A percentile compares a stretch with the other conserved stretches of the same genome.
Evolutionary conservation across 2,329 filamentous ascomycete genomes (phyloP).

Genomic region (Pseudogymnoascus sp.): DNA sequence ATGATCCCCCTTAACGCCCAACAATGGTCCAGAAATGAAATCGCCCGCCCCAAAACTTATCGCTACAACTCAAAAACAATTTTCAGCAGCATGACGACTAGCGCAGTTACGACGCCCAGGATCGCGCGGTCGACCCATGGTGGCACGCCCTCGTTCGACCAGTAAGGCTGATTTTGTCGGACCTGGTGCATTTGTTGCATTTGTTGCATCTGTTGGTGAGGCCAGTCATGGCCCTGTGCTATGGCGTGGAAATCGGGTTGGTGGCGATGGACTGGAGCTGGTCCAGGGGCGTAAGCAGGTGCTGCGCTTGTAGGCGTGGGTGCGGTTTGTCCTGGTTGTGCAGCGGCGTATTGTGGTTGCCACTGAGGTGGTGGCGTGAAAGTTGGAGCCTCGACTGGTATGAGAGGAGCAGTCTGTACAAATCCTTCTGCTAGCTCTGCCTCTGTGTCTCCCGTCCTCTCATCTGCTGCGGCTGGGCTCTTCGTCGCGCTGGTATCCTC

Average conservation of each 20-base stretch:
- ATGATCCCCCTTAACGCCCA: not conserved
- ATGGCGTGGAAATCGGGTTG: not conserved
- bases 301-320: slow-evolving; percentile 27
- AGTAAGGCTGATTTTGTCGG: not conserved
- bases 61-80: slow-evolving; percentile 26
- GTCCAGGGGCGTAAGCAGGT: not conserved
- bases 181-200: not conserved
- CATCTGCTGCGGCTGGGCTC: not conserved
- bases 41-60: not conserved
- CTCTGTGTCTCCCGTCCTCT: slow-evolving; percentile 29
- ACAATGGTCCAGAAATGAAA: not conserved
- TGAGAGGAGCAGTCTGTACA: slow-evolving; percentile 38
- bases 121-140: slow-evolving; percentile 79
- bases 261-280: not conserved
- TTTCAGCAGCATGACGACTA: slow-evolving; percentile 61
- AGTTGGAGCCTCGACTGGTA: slow-evolving; percentile 13
- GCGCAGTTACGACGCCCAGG: slow-evolving; percentile 57
- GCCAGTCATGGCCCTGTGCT: not conserved
- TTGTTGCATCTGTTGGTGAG: not conserved
- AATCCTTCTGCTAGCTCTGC: slow-evolving; percentile 49
- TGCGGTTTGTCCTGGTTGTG: slow-evolving; percentile 26
- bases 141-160: slow-evolving; percentile 45
- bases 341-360: slow-evolving; percentile 18
- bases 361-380: slow-evolving; percentile 15
- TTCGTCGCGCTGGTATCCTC: not conserved